phyloP scores from a whole-genome alignment of 805 yeast species.

The Wickerhamomyces queroliae region DNA sequence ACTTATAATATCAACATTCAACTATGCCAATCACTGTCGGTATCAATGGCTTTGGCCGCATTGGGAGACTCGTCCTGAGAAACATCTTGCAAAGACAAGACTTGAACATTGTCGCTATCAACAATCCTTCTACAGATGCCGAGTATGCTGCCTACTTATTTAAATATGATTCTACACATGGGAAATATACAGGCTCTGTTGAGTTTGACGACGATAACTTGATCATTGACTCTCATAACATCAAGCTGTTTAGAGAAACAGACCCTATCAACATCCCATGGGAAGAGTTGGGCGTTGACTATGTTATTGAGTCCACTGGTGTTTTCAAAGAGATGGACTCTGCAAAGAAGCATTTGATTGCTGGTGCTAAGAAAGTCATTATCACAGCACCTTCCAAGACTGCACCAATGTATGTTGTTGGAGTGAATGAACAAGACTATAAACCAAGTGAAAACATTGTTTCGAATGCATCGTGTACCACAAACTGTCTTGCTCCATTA shows the following conservation, averaged over 20 bases:
- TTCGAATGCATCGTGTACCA: constrained; percentile 94
- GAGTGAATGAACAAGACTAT: constrained; percentile 82
- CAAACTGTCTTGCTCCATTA: constrained; percentile 92
- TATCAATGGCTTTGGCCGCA: constrained; percentile 94
- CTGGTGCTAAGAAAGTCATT: constrained; percentile 92
- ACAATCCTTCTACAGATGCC: constrained; percentile 85
- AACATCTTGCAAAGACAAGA: constrained; percentile 69
- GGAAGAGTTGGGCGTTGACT: constrained; percentile 78
- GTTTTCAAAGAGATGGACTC: constrained; percentile 80
- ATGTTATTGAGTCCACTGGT: constrained; percentile 91
- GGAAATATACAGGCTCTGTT: constrained; percentile 75
- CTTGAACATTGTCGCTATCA: constrained; percentile 80
- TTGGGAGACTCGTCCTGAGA: constrained; percentile 86
- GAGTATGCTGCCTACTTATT: constrained; percentile 94
- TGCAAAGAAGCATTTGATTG: constrained; percentile 79
- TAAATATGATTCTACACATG: constrained; percentile 94
- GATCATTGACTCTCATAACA: constrained; percentile 62
- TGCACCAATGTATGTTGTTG: constrained; percentile 93
- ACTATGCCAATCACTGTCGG: constrained; percentile 41
- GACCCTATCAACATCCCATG: constrained; percentile 88
- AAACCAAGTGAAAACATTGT: constrained; percentile 69
- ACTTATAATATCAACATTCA: neutral
- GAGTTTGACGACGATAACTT: constrained; percentile 48
- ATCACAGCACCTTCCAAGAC: constrained; percentile 93
- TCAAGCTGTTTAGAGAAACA: constrained; percentile 69